Conservation (phyloP, 192 early-diverging fungal species). For the Haplosporangium gracile region DNA sequence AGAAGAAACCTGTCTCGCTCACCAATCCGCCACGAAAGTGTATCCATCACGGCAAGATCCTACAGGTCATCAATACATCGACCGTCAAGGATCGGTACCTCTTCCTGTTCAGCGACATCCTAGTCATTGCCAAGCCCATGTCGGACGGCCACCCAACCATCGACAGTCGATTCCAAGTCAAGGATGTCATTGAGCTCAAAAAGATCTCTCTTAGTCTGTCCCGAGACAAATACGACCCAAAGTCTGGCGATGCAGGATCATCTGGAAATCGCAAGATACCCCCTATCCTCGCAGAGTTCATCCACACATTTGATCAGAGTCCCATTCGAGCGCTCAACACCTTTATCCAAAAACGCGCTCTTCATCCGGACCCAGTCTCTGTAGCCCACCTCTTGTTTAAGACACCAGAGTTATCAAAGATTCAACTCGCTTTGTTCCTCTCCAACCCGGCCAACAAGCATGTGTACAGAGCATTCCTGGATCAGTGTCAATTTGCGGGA, state of each 20-base stretch:
- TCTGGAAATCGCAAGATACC: slow-evolving; percentile 60
- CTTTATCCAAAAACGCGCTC: slow-evolving; percentile 67
- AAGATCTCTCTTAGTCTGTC: slow-evolving; percentile 61
- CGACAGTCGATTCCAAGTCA: slow-evolving; percentile 67
- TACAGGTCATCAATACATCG: slow-evolving; percentile 74
- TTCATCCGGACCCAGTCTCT: slow-evolving; percentile 68
- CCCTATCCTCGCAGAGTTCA: slow-evolving; percentile 68
- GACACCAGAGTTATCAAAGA: slow-evolving; percentile 70
- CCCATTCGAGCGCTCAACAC: slow-evolving; percentile 69
- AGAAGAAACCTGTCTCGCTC: slow-evolving; percentile 48
- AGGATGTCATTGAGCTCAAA: slow-evolving; percentile 64
- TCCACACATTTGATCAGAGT: slow-evolving; percentile 70
- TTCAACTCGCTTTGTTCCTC: slow-evolving; percentile 70
- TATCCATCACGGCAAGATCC: slow-evolving; percentile 69
- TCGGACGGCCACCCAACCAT: slow-evolving; percentile 61
- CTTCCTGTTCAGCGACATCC: slow-evolving; percentile 74
- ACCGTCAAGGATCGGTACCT: slow-evolving; percentile 78
- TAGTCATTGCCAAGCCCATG: slow-evolving; percentile 76
- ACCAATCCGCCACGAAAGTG: slow-evolving; percentile 63
- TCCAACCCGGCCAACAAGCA: slow-evolving; percentile 67
- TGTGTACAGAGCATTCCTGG: slow-evolving; percentile 68
- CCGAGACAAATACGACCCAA: slow-evolving; percentile 52
- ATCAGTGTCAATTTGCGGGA: slow-evolving; percentile 67
- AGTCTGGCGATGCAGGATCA: slow-evolving; percentile 22
- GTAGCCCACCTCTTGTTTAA: slow-evolving; percentile 77